Percentiles rank a stretch among this genome's conserved stretches.
Conservation (phyloP, 2,329 filamentous ascomycete genomes). For the Neophaeococcomyces mojaviensis region DNA sequence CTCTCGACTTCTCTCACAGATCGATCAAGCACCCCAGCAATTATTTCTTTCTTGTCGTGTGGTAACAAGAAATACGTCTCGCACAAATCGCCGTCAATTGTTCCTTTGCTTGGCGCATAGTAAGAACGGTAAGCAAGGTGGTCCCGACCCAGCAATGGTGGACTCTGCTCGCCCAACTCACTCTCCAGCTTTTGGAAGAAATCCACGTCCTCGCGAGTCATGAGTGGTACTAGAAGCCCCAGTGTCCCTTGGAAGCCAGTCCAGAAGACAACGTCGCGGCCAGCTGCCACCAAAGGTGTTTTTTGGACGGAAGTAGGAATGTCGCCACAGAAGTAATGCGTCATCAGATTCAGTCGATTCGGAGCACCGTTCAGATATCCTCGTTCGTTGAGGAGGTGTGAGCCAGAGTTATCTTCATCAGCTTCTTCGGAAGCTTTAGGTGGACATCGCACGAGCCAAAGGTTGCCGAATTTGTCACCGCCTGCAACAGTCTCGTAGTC, state of each 20-base stretch:
- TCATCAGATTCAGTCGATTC: slow-evolving; percentile 74
- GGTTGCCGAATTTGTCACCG: slow-evolving; percentile 94
- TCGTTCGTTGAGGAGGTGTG: slow-evolving; percentile 84
- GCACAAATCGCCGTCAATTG: slow-evolving; percentile 94
- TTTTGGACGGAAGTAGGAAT: slow-evolving; percentile 87
- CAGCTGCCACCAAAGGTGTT: slow-evolving; percentile 80
- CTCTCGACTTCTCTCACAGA: slow-evolving; percentile 90
- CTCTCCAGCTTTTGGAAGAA: slow-evolving; percentile 95
- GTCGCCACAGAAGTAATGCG: slow-evolving; percentile 85
- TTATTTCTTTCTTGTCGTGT: slow-evolving; percentile 88
- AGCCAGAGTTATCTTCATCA: slow-evolving; percentile 83
- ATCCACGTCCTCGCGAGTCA: slow-evolving; percentile 85
- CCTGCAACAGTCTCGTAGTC: slow-evolving; percentile 95
- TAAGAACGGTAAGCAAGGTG: slow-evolving; percentile 94
- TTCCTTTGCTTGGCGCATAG: slow-evolving; percentile 91
- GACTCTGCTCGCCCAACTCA: slow-evolving; percentile 72
- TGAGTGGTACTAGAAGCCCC: slow-evolving; percentile 85
- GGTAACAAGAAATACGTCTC: slow-evolving; percentile 80
- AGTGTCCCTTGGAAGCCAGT: slow-evolving; percentile 90
- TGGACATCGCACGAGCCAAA: slow-evolving; percentile 86
- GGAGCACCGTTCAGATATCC: slow-evolving; percentile 84
- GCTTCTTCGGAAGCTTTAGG: slow-evolving; percentile 79
- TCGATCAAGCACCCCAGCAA: slow-evolving; percentile 85
- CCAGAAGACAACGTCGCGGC: slow-evolving; percentile 87
- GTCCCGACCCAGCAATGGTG: slow-evolving; percentile 82